Base-by-base conservation (phyloP, 306 rosid species). In the Oemleria cerasiformis region DNA sequence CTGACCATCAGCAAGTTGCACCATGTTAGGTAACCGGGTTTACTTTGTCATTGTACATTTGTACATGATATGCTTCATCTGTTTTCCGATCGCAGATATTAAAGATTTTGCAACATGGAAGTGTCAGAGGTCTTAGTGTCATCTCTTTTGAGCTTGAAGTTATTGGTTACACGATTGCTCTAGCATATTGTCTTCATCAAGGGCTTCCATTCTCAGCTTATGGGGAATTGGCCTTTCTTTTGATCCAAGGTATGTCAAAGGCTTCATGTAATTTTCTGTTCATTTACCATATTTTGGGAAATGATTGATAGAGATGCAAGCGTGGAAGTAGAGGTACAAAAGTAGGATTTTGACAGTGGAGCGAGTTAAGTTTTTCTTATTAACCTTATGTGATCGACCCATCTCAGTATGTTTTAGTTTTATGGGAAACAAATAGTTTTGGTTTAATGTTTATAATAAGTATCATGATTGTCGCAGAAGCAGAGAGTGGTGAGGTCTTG, bases 191-290 rank as follows among this genome's bases (percentile, higher is more conserved):
- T 84, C 91, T 93, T 65, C 85, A 88, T 89, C 86, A 89, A 61
- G 94, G 97, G 19, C 98, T 93, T 79, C 87, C 98, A 0, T 93
- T 93, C 78, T 93, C 98, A 3, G 98, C 98, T 51, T 93, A 84
- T 55, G 98, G 98, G 68, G 98, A 93, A 70, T 63, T 93, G 58
- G 83, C 88, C 54, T 93, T 93, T 81, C 97, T 93, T 72, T 82
- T 88, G 84, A 74, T 87, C 68, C 98, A 93, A 87, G 97, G 98
- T 90, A 77, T 53, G 59, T 62, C 72, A 14, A 3, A 3, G 15
- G 39, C 56, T 79, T 68, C 49, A 59, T 71, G 14, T 71, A 25
- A 5, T 5, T 62, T 64, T 20, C 48, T 56, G 5, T 64, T 61
- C 53, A 55, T 45, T 15, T 65, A 47, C 9, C 7, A 8, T 30